phyloP scores from a whole-genome alignment of 2,329 filamentous ascomycete genomes.

The Epichloe coenophiala region DNA sequence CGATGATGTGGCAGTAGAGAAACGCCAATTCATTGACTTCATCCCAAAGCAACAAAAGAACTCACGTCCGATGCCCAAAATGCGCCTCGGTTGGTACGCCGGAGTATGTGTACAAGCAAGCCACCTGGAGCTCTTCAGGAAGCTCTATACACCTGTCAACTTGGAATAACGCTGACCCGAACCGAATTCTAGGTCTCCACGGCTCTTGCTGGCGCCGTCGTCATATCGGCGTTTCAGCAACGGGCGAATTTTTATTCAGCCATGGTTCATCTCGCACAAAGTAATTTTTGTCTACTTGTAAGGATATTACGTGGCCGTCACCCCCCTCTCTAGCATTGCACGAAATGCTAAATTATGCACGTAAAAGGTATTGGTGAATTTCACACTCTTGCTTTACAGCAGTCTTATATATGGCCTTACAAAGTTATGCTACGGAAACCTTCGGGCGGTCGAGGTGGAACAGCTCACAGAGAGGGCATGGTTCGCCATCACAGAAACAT shows the following conservation, averaged over 20 bases:
- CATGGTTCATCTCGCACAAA: slow-evolving; percentile 91
- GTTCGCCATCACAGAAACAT: slow-evolving; percentile 96
- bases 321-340: not conserved
- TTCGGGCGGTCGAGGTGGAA: slow-evolving; percentile 90
- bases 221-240: slow-evolving; percentile 85
- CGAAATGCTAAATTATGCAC: not conserved
- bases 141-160: not conserved
- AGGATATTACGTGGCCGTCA: slow-evolving; percentile 13
- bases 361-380: slow-evolving; percentile 71
- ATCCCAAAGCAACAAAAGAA: not conserved
- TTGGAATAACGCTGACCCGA: slow-evolving; percentile 11
- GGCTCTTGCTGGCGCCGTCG: slow-evolving; percentile 68
- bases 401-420: slow-evolving; percentile 78
- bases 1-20: slow-evolving; percentile 2
- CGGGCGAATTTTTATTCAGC: slow-evolving; percentile 97
- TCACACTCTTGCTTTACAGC: slow-evolving; percentile 69
- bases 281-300: slow-evolving; percentile 88
- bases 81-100: slow-evolving; percentile 48
- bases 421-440: slow-evolving; percentile 74
- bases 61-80: slow-evolving; percentile 24
- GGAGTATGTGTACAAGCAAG: slow-evolving; percentile 34
- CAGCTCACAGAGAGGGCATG: slow-evolving; percentile 95
- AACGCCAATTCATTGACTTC: not conserved
- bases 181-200: slow-evolving; percentile 59
- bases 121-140: not conserved